Evolutionary conservation across 768 basidiomycete genomes (phyloP), one percentile per base, ranked within the genome.

Genomic region (Leccinum broughii): DNA sequence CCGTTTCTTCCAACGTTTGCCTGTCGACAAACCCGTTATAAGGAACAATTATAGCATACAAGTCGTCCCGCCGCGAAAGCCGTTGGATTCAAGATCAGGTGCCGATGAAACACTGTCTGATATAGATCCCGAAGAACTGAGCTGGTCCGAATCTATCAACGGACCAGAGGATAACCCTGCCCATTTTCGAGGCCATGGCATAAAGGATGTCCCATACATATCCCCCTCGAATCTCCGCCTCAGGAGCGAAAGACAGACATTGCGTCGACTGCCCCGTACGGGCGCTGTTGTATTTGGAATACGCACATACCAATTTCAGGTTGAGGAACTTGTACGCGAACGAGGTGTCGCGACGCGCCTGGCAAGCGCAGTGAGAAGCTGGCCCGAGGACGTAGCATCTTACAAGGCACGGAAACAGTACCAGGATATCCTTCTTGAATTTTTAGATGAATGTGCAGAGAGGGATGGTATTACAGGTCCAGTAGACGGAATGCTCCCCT

Each of bases 261-360:
- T 91, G 55, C 78, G 88, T 37, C 77, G 90, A 20, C 78, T 92
- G 49, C 81, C 85, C 1, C 75, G 77, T 7, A 85, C 83, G 26
- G 88, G 90, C 4, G 87, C 83, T 6, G 77, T 92, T 35, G 76
- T 87, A 28, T 92, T 92, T 70, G 88, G 85, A 41, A 87, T 91
- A 66, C 80, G 89, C 20, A 86, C 86, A 39, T 90, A 90, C 71
- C 63, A 85, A 57, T 82, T 80, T 15, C 82, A 83, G 4, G 71
- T 89, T 22, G 79, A 76, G 35, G 80, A 82, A 37, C 70, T 92
- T 2, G 77, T 68, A 14, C 67, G 75, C 56, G 90, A 90, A 69
- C 76, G 72, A 11, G 88, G 86, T 2, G 82, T 88, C 3, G 81
- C 87, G 0, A 84, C 80, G 55, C 76, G 89, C 51, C 72, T 91